Base-by-base conservation (phyloP, 306 rosid genomes). In the Rosa rugosa region DNA sequence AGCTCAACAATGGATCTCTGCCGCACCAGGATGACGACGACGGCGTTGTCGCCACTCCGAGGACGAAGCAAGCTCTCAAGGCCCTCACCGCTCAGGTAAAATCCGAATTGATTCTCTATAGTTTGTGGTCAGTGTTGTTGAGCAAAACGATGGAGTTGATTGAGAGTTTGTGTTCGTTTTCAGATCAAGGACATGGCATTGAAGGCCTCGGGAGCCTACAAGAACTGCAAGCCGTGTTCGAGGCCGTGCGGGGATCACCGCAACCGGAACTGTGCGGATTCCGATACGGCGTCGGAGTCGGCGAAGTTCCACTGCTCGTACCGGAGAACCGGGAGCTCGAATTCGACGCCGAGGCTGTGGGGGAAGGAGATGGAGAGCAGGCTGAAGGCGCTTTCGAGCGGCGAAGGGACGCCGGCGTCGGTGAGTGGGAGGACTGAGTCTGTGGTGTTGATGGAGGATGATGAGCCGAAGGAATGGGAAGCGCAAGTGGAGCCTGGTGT, bases 401-500 rank as follows among this genome's bases (percentile, higher is more conserved):
- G 97, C 13, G 98, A 95, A 84, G 96, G 86, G 76, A 95, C 98
- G 5, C 98, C 99, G n/a, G 87, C 97, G 22, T 95, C 99, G 1
- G 96, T 87, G 72, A 93, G 98, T 38, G 97, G 95, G 18, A 85
- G 92, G 10, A 88, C 90, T 0, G 98, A 93, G 82, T 92, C 97
- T 0, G 88, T 89, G 75, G 91, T 90, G 80, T 91, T 91, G 83
- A 86, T 86, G 96, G 99, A 95, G 84, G 99, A 93, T 82, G 99
- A 91, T 65, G 96, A 93, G 83, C 94, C 98, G 0, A 95, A 91
- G 84, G 98, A 95, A 69, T 95, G 99, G 99, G 87, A 93, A 64
- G 98, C 98, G 47, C 99, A 95, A 68, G 98, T 95, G 70, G 99
- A 95, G 81, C 99, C 99, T 47, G 99, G 99, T 76, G 98, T 95